Evolutionary conservation across 768 basidiomycete species (phyloP), one percentile per base, ranked within the genome.

Genomic region (Serpula lacrymans): DNA sequence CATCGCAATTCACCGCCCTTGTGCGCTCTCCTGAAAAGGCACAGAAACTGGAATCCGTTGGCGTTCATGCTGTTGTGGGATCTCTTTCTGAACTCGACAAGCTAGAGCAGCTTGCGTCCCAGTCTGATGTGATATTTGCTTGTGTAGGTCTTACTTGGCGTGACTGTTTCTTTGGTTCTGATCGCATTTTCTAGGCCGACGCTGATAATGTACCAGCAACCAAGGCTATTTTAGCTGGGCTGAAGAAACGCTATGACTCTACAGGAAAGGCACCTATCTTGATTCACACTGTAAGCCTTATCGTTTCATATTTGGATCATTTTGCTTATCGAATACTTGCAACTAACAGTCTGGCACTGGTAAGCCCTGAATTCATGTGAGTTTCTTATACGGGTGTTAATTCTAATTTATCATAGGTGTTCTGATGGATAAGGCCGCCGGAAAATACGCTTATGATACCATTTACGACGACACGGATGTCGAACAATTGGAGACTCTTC

Each of bases 231-330:
- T 55, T 85, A 41, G 63, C 54, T 10, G 82, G 84, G 1, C 43
- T 78, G 53, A 77, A 73, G 61, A 71, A 65, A 47, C 59, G 68
- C 16, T 57, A 69, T 35, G 61, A 67, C 22, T 52, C 47, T 16
- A 72, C 70, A 1, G 72, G 74, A 3, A 62, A 53, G 3, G 51
- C 57, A 2, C 70, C 79, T 5, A 65, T 69, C 41, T 63, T 78
- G 8, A 82, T 87, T 12, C 78, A 87, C 50, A 82, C 81, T 0
- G 83, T 80, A 49, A 49, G 79, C n/a, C n/a, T n/a, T n/a, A n/a
- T n/a, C n/a, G n/a, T 17, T 10, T 20, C n/a, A n/a, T n/a, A n/a
- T n/a, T n/a, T n/a, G n/a, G n/a, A n/a, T n/a, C n/a, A n/a, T n/a
- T 32, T 20, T 18, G 11, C n/a, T n/a, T n/a, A n/a, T n/a, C n/a